Base-by-base conservation (phyloP, 306 rosid genomes). In the Sophora flavescens region DNA sequence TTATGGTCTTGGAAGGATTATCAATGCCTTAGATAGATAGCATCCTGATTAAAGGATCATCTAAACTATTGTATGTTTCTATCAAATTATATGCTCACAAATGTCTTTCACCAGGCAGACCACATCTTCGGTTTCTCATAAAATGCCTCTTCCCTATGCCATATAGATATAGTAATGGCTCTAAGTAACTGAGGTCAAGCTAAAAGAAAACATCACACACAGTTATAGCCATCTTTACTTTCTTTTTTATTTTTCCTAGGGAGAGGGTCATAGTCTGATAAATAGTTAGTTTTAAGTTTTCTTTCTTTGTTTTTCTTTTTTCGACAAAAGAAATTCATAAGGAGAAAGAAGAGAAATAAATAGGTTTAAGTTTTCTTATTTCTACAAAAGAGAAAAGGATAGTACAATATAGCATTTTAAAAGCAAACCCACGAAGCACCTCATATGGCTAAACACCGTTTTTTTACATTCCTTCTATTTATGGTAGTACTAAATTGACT, bases 261-360 rank as follows among this genome's bases (percentile, higher is more conserved):
- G 68, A 2, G 58, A 38, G 77, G 54, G 50, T 30, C 54, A 33
- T 9, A 26, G 16, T 78, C 58, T 13, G 16, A 62, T 62, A 70
- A 58, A 78, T 41, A 30, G 60, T 78, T 14, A 54, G 58, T 16
- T 76, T 64, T 14, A 39, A 64, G 45, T 74, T 33, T 60, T 22
- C 7, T 14, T 65, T 12, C 4, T n/a, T n/a, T n/a, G n/a, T 56
- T 39, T 18, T 10, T 68, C 9, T 42, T 14, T 9, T 8, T 32
- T 77, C 42, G 10, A 10, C 38, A 28, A 68, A 16, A 63, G 44
- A 52, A 66, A 52, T 35, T 50, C 45, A 65, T 15, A 66, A 33
- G 76, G 32, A 36, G 33, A 1, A 18, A 35, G 28, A 54, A 56
- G 22, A n/a, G 61, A 38, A 22, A 64, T 44, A 56, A 12, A 32